Evolutionary conservation across 306 rosid genomes (phyloP).

Genomic region (Adenanthera pavonina): DNA sequence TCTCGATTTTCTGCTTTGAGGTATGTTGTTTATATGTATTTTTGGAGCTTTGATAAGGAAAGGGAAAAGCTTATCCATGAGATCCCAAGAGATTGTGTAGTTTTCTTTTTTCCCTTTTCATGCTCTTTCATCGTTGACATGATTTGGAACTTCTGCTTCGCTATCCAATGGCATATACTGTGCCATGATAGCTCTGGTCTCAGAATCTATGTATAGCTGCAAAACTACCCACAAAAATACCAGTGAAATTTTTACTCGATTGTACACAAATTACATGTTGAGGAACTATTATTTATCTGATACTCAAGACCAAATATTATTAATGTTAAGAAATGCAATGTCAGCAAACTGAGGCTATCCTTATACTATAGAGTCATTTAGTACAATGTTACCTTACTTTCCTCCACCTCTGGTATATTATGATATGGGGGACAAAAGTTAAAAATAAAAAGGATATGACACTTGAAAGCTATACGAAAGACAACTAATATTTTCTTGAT

Average conservation of each 20-base stretch:
- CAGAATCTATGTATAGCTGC: constrained; percentile 98
- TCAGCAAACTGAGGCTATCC: background rate
- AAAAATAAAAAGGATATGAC: too few species aligned
- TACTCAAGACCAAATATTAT: background rate
- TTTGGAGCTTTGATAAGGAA: background rate
- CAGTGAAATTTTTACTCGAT: constrained; percentile 3
- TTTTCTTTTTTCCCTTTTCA: constrained; percentile 38
- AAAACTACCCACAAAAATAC: constrained; percentile 39
- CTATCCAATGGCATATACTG: constrained; percentile 98
- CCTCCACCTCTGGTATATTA: too few species aligned
- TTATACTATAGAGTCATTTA: too few species aligned
- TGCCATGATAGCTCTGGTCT: constrained; percentile 97
- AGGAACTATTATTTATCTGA: background rate
- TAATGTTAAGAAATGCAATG: background rate
- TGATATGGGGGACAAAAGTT: too few species aligned
- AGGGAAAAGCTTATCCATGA: constrained; percentile 43
- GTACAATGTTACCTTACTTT: too few species aligned
- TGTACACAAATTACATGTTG: background rate
- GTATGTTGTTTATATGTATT: too few species aligned
- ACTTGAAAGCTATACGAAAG: too few species aligned
- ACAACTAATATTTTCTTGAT: constrained; percentile 43
- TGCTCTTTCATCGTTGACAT: constrained; percentile 61
- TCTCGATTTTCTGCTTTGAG: too few species aligned
- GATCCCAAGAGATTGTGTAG: constrained; percentile 10
- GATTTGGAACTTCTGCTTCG: constrained; percentile 78